phyloP scores from a whole-genome alignment of 306 rosid species.

The Luffa aegyptiaca region DNA sequence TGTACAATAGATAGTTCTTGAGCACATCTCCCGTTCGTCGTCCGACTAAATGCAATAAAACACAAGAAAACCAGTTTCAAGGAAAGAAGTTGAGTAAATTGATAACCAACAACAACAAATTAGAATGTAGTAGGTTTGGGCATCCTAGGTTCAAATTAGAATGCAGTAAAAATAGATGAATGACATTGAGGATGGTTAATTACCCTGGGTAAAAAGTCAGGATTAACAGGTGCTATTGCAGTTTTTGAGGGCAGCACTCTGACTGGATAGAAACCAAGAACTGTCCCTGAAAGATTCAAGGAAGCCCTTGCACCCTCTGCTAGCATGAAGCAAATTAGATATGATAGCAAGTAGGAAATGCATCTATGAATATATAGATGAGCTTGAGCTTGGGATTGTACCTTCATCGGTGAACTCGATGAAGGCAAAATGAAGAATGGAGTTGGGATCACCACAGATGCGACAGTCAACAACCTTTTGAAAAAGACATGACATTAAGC shows the following conservation, averaged over 20 bases:
- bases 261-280: constrained; percentile 87
- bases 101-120: not conserved
- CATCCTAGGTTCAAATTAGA: too few relatives aligned
- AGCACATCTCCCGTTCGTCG: constrained; percentile 99
- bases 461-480: constrained; percentile 93
- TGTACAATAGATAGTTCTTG: constrained; percentile 94
- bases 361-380: not conserved
- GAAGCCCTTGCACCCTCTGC: constrained; percentile 96
- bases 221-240: constrained; percentile 97
- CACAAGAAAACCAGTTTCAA: constrained; percentile 16
- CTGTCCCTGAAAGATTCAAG: constrained; percentile 80
- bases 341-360: not conserved
- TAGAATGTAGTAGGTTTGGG: not conserved
- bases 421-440: constrained; percentile 93
- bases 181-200: not conserved
- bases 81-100: not conserved
- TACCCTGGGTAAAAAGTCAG: constrained; percentile 93
- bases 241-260: constrained; percentile 98
- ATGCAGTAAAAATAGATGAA: not conserved
- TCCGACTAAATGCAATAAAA: constrained; percentile 43
- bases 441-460: constrained; percentile 95
- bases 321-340: constrained; percentile 19
- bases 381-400: constrained; percentile 12
- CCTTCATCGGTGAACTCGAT: constrained; percentile 96
- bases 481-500: constrained; percentile 12